These are phyloP conservation scores for Liquidambar formosana DNA, from an alignment of 164 flowering plant species.

Conservation along the genomic window DNA sequence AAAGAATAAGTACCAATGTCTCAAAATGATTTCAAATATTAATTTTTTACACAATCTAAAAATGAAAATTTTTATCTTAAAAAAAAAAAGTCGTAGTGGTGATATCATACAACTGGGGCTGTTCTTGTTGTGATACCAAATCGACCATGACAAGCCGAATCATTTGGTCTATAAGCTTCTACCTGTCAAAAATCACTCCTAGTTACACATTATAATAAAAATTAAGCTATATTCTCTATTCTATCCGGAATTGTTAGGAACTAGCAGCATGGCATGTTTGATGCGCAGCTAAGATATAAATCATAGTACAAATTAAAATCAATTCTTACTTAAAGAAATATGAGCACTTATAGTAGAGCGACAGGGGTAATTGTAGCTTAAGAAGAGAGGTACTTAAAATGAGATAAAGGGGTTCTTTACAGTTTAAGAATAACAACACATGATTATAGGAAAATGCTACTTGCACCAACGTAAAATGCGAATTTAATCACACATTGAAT, in stretches of 20 bases:
- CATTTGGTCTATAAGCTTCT: slow-evolving; percentile 92
- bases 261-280: neutral
- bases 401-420: no score
- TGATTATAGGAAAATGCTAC: no score
- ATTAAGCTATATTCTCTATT: neutral
- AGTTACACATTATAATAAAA: no score
- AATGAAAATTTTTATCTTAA: neutral
- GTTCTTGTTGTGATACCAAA: slow-evolving; percentile 92
- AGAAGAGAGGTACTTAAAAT: no score
- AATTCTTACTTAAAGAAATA: no score
- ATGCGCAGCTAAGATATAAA: no score
- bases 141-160: slow-evolving; percentile 93
- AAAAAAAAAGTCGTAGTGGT: neutral
- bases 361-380: no score
- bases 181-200: slow-evolving; percentile 47
- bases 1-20: neutral
- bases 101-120: slow-evolving; percentile 80
- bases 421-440: no score
- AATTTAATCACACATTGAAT: no score
- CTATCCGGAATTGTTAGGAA: neutral
- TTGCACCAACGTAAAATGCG: no score
- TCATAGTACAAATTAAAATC: no score
- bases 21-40: neutral
- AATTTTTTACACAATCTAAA: neutral
- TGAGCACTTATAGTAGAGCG: no score